Base-by-base conservation (phyloP, 2,329 filamentous ascomycete genomes). In the Gliomastix tumulicola region DNA sequence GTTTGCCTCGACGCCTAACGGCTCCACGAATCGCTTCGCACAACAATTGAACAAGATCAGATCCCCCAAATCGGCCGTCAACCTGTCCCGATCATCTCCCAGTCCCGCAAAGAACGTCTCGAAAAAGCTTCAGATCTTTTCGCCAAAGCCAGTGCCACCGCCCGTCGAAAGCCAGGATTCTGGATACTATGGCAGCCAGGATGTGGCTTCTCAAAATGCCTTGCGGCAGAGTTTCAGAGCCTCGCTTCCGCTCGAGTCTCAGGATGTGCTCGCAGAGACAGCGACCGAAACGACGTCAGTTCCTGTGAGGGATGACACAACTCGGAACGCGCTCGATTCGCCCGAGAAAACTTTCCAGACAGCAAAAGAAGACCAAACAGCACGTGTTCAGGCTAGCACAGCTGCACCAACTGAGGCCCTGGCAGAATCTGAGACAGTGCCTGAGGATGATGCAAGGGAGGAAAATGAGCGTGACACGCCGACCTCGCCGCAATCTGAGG, bases 101-200 rank as follows among this genome's bases (percentile, higher is more conserved):
- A 62, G 52, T 38, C 55, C 51, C n/a, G 47, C 50, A 12, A 63
- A 59, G 40, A 42, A 47, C 7, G 46, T 55, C 9, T 51, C 58
- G 21, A 54, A 59, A 15, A 47, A 54, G 28, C 55, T 57, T 38
- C 48, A 55, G 21, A 44, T 49, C 19, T 55, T 50, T 18, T 56
- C 56, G 8, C 52, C 57, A n/a, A 58, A 50, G 39, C 48, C 46
- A 17, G 21, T 39, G 8, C 42, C 41, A 7, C 43, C 46, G n/a
- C 46, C 45, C 18, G 42, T 45, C 11, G 46, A 41, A 25, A 49
- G 46, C 3, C 56, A 60, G 23, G 82, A 87, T 48, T 87, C 83
- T 22, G 82, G 83, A 20, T 87, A 86, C 49, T 78, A 84, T 60
- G 82, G 80, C 32, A 83, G 79, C 48, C 77, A 81, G 47, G 60